These are phyloP conservation scores for Helotiales sp. DNA, from an alignment of 2,329 filamentous ascomycete species.

Conservation along the genomic window DNA sequence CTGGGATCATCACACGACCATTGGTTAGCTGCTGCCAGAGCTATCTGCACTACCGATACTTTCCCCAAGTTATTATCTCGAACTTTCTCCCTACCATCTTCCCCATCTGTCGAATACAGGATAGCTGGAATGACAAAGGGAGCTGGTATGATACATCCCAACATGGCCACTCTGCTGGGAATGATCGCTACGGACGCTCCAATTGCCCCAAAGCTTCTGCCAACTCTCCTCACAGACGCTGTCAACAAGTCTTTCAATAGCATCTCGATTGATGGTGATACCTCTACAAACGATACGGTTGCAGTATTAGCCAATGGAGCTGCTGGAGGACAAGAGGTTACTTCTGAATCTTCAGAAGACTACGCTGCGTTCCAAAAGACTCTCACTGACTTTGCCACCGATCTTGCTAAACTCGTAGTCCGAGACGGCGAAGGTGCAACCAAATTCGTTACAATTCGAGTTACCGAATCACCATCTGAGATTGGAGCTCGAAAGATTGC, in stretches of 20 bases:
- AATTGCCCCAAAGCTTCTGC: constrained; percentile 70
- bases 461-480: constrained; percentile 73
- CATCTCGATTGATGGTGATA: constrained; percentile 96
- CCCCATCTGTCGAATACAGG: constrained; percentile 74
- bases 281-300: constrained; percentile 95
- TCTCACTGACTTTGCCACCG: constrained; percentile 77
- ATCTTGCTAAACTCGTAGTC: constrained; percentile 90
- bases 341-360: constrained; percentile 60
- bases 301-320: constrained; percentile 95
- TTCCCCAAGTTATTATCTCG: constrained; percentile 94
- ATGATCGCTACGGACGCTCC: constrained; percentile 92
- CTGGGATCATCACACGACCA: constrained; percentile 79
- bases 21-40: constrained; percentile 85
- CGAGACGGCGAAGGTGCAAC: constrained; percentile 97
- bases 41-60: constrained; percentile 98
- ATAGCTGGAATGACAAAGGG: constrained; percentile 97
- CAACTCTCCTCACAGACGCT: constrained; percentile 72
- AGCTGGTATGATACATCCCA: constrained; percentile 98
- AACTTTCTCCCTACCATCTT: constrained; percentile 83
- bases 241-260: constrained; percentile 91
- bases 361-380: constrained; percentile 73
- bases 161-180: constrained; percentile 95
- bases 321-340: constrained; percentile 72
- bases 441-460: constrained; percentile 94
- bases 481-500: constrained; percentile 79